These are phyloP conservation scores for Lactarius vividus DNA, from an alignment of 768 basidiomycete species.

Conservation along the genomic window DNA sequence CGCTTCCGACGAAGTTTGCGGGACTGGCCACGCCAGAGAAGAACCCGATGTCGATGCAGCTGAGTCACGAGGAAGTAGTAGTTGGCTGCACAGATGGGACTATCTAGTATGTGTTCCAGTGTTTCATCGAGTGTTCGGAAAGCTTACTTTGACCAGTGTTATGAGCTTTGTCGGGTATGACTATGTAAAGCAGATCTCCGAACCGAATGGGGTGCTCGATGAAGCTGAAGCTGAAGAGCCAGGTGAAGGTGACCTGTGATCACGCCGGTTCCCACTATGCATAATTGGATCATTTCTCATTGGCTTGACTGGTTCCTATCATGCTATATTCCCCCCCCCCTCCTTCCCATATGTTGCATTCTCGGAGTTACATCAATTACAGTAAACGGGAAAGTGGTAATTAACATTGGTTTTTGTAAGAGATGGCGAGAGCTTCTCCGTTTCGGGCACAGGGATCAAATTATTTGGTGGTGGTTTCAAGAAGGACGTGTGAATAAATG, in stretches of 20 bases:
- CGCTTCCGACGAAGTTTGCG: conserved; percentile 63
- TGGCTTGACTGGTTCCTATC: neutral
- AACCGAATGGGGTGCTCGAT: conserved; percentile 5
- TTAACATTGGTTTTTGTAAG: conserved; percentile 8
- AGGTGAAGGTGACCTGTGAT: conserved; percentile 3
- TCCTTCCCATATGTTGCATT: neutral
- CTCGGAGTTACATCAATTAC: neutral
- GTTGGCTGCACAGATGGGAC: conserved; percentile 90
- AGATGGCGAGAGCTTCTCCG: neutral
- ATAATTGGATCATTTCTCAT: neutral
- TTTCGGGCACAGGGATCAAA: neutral
- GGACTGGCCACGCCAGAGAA: conserved; percentile 86
- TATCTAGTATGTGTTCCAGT: conserved; percentile 65
- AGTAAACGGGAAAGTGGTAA: neutral
- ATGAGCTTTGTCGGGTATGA: conserved; percentile 62
- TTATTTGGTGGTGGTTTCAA: neutral
- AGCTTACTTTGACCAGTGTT: conserved; percentile 38
- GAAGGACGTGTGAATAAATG: neutral
- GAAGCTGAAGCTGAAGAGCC: conserved; percentile 1
- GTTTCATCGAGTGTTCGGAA: conserved; percentile 11
- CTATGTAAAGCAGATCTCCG: conserved; percentile 40
- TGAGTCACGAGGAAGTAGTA: conserved; percentile 88
- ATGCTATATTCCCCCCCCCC: neutral
- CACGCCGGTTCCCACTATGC: neutral
- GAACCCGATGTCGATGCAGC: conserved; percentile 93